Conservation (phyloP, 345 rosid species). For the Brassica napus region Da-Ae NC_063439.1:19131001-19131500, state of each 20-base stretch:
- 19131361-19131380: conserved; percentile 57
- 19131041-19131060: conserved; percentile 79
- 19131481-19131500: conserved; percentile 27
- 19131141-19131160: not conserved
- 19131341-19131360: conserved; percentile 75
- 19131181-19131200: conserved; percentile 89
- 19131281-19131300: conserved; percentile 70
- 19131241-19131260: conserved; percentile 90
- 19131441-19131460: conserved; percentile 85
- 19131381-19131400: conserved; percentile 54
- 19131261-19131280: conserved; percentile 80
- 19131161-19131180: conserved; percentile 85
- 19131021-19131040: conserved; percentile 70
- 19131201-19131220: conserved; percentile 88
- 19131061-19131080: conserved; percentile 86
- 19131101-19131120: not conserved
- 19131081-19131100: conserved; percentile 54
- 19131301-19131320: conserved; percentile 64
- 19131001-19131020: conserved; percentile 47
- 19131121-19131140: not conserved
- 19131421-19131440: conserved; percentile 87
- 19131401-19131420: conserved; percentile 50
- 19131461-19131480: not conserved
- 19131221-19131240: conserved; percentile 77
- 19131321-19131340: conserved; percentile 91